A percentile compares a stretch with the other conserved stretches of the same genome.
Evolutionary conservation across 2,329 filamentous ascomycete species (phyloP).

Genomic region (Knoxdaviesia proteae): DNA sequence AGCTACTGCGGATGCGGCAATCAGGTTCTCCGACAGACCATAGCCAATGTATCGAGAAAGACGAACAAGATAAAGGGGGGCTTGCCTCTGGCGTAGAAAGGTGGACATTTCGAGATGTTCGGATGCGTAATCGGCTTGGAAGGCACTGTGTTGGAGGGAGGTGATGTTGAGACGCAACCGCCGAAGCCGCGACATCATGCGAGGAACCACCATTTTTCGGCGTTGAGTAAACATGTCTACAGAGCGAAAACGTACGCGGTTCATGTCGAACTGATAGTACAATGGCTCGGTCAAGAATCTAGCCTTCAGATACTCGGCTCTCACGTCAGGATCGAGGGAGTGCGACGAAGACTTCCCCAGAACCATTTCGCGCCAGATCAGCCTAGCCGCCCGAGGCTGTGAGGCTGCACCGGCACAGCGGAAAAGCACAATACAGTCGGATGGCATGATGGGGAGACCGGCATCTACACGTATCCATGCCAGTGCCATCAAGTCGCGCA

Average conservation of each 20-base stretch:
- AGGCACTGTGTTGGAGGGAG: too few relatives aligned
- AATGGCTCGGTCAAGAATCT: conserved; percentile 23
- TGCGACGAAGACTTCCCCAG: background rate
- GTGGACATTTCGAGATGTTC: too few relatives aligned
- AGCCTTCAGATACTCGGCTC: conserved; percentile 23
- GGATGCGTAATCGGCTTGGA: too few relatives aligned
- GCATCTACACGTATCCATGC: background rate
- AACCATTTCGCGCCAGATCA: conserved; percentile 15
- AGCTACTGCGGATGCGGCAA: background rate
- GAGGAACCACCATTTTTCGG: too few relatives aligned
- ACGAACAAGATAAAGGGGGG: too few relatives aligned
- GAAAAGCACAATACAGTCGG: conserved; percentile 24
- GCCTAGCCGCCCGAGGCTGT: conserved; percentile 14
- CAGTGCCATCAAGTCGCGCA: conserved; percentile 6
- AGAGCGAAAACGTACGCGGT: conserved; percentile 17
- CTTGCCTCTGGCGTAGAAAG: too few relatives aligned
- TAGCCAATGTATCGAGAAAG: too few relatives aligned
- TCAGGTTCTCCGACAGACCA: too few relatives aligned
- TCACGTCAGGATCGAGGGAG: background rate
- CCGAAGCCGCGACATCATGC: too few relatives aligned
- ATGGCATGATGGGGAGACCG: conserved; percentile 14
- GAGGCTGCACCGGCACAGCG: conserved; percentile 25
- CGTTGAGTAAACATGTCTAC: conserved; percentile 15
- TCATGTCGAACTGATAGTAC: conserved; percentile 24
- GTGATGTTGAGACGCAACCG: too few relatives aligned